Base-by-base conservation (phyloP, 2,329 filamentous ascomycete species). In the Aspergillus tanneri region DNA sequence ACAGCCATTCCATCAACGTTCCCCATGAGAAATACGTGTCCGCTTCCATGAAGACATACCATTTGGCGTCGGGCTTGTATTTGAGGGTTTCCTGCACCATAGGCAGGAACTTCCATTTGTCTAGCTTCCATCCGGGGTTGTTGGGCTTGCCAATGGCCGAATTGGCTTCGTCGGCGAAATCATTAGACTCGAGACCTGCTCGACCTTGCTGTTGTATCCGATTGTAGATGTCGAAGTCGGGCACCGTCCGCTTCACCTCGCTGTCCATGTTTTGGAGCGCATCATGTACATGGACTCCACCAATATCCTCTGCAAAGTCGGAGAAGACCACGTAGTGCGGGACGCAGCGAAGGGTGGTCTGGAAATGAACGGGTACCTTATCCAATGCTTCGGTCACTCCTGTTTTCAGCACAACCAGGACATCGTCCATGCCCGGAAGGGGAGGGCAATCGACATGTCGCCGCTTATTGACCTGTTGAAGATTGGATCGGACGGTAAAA, bases 21-120 rank as follows among this genome's bases (percentile, higher is more conserved):
- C 72, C 66, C 70, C 79, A 79, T 8, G 79, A 68, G 32, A 82
- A 62, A 54, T 80, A 83, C 0, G 79, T 82, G 58, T 84, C 81
- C 0, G 78, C 75, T 55, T 83, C 80, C 38, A 81, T 74, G 60
- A 84, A 84, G 46, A 81, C 67, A 51, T 75, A 84, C 80, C 80
- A 84, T 46, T 77, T 77, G 36, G 76, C 74, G 21, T 78, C 64
- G 2, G 75, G 74, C 28, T 67, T 65, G 51, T 70, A 53, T 18
- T 61, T 60, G 34, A 74, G 68, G 0, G 77, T 72, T 55, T 76
- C 73, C 55, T 79, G 75, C 2, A 78, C 73, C 69, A 81, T 75
- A 5, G 78, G 78, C 16, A 82, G 63, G 53, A 79, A 77, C 59
- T 81, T 82, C 78, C 78, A 82, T 55, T 81, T 81, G 54, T 82